phyloP scores from a whole-genome alignment of 441 rosid species.

The Erodium chrysanthum region DNA sequence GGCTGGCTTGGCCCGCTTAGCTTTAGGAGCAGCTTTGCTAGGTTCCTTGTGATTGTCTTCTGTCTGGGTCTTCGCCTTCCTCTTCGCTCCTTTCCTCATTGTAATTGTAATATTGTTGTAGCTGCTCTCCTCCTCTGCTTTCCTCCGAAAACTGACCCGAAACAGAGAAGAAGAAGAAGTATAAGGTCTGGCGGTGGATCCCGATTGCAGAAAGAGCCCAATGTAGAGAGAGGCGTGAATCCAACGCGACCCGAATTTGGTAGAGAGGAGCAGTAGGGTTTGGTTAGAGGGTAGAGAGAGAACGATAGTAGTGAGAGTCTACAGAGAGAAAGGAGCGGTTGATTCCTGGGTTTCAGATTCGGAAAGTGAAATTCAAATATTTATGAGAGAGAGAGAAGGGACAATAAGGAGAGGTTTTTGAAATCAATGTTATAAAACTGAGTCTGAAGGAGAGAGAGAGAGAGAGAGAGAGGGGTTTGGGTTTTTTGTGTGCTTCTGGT shows the following conservation, averaged over 20 bases:
- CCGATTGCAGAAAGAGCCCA: slow-evolving; percentile 26
- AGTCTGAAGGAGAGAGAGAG: not conserved
- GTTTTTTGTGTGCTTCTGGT: too few relatives aligned
- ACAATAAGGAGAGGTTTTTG: not conserved
- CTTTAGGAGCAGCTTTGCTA: slow-evolving; percentile 26
- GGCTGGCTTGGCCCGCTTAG: slow-evolving; percentile 38
- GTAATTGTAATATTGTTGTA: not conserved
- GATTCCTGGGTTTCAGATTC: not conserved
- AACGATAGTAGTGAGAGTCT: not conserved
- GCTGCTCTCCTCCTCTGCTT: not conserved
- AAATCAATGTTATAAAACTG: not conserved
- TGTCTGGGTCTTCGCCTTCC: slow-evolving; percentile 36
- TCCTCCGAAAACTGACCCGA: not conserved
- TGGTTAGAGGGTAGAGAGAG: not conserved
- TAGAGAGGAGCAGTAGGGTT: not conserved
- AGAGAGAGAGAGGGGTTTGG: not conserved
- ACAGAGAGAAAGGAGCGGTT: not conserved
- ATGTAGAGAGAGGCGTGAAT: slow-evolving; percentile 13
- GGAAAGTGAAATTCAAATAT: not conserved
- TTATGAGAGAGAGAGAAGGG: not conserved
- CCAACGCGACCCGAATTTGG: not conserved
- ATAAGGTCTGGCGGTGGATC: slow-evolving; percentile 26
- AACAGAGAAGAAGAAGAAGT: slow-evolving; percentile 4
- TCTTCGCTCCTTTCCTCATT: slow-evolving; percentile 74
- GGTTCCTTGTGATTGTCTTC: slow-evolving; percentile 17